Percentiles rank a stretch among this genome's conserved stretches.
Conservation (phyloP, 2,329 filamentous ascomycete species). For the Epichloe gansuensis region DNA sequence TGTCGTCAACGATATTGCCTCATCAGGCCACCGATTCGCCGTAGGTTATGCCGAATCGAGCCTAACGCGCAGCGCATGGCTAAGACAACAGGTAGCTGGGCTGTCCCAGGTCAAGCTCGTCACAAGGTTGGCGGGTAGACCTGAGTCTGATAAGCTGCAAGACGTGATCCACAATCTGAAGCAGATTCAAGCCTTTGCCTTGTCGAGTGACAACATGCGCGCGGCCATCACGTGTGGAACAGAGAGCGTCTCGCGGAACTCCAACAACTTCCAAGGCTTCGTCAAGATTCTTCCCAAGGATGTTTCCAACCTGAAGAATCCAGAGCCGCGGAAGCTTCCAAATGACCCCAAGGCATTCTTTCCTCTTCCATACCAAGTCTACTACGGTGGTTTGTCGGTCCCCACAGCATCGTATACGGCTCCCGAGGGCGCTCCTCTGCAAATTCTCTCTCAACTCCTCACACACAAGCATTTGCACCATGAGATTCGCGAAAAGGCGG, state of each 20-base stretch:
- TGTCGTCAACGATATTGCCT: slow-evolving; percentile 82
- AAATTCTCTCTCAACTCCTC: slow-evolving; percentile 80
- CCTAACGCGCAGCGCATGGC: slow-evolving; percentile 57
- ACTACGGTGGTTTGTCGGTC: slow-evolving; percentile 75
- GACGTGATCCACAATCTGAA: slow-evolving; percentile 77
- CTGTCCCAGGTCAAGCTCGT: slow-evolving; percentile 80
- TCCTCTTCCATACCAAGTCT: slow-evolving; percentile 91
- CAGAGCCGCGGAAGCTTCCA: slow-evolving; percentile 22
- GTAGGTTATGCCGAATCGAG: slow-evolving; percentile 72
- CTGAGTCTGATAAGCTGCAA: slow-evolving; percentile 54
- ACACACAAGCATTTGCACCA: slow-evolving; percentile 96
- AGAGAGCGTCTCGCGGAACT: slow-evolving; percentile 60
- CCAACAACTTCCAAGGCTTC: slow-evolving; percentile 59
- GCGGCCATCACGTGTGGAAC: slow-evolving; percentile 76
- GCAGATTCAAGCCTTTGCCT: slow-evolving; percentile 66
- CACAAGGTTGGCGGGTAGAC: slow-evolving; percentile 62
- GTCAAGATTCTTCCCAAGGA: slow-evolving; percentile 28
- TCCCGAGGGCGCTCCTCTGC: slow-evolving; percentile 63
- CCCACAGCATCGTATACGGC: slow-evolving; percentile 76
- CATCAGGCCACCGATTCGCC: slow-evolving; percentile 79
- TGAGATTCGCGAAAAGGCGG: slow-evolving; percentile 94
- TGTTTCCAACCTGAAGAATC: slow-evolving; percentile 27
- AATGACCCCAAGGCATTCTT: slow-evolving; percentile 70
- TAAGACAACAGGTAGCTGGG: slow-evolving; percentile 80
- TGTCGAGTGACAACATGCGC: slow-evolving; percentile 58